Conservation (phyloP, 2,329 filamentous ascomycete species). For the Stagonosporopsis cucurbitacearum region DNA sequence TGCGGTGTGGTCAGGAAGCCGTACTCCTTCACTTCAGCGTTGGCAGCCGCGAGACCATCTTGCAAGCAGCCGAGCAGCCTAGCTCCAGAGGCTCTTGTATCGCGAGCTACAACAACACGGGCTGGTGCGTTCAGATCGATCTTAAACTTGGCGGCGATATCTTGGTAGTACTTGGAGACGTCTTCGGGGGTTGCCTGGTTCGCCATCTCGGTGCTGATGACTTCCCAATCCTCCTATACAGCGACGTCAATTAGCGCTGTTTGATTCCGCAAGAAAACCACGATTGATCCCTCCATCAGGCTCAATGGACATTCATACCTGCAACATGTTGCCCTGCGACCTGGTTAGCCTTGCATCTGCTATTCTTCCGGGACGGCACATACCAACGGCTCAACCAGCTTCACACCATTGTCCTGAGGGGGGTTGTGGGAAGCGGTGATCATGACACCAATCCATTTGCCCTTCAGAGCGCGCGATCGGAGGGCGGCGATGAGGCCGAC, state of each 20-base stretch:
- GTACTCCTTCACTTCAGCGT: constrained; percentile 79
- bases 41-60: constrained; percentile 78
- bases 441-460: constrained; percentile 90
- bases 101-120: constrained; percentile 86
- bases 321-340: constrained; percentile 85
- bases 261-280: background rate
- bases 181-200: constrained; percentile 79
- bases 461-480: constrained; percentile 85
- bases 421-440: constrained; percentile 72
- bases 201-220: constrained; percentile 84
- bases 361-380: constrained; percentile 20
- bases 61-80: constrained; percentile 79
- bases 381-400: constrained; percentile 90
- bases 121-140: constrained; percentile 73
- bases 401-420: constrained; percentile 70
- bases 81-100: constrained; percentile 91
- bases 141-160: constrained; percentile 64
- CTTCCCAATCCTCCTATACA: constrained; percentile 79
- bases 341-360: constrained; percentile 24
- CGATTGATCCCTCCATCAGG: background rate
- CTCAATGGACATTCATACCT: constrained; percentile 32
- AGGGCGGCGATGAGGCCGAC: constrained; percentile 89
- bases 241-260: constrained; percentile 27
- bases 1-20: constrained; percentile 96
- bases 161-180: constrained; percentile 76